A percentile compares a stretch with the other conserved stretches of the same genome.
phyloP scores from a whole-genome alignment of 176 grass and related monocot genomes.

The Avena sativa region DNA sequence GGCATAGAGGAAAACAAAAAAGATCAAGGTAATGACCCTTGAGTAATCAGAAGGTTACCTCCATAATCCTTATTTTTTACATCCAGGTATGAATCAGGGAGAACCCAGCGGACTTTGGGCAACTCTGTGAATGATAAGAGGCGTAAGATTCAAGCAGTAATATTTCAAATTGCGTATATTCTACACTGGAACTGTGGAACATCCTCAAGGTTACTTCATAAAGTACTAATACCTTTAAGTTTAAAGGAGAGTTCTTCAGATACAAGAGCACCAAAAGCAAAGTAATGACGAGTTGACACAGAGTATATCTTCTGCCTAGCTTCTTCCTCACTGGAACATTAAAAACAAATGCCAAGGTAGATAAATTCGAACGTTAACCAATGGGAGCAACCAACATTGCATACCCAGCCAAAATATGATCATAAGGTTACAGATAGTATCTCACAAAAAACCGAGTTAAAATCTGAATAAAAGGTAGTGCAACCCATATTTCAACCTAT shows the following conservation, averaged over 20 bases:
- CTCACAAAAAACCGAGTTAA: neutral
- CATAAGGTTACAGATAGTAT: neutral
- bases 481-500: neutral
- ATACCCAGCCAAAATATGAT: neutral
- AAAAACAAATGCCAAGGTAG: neutral
- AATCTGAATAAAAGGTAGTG: neutral
- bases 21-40: neutral
- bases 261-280: slow-evolving; percentile 70
- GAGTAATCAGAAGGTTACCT: slow-evolving; percentile 53
- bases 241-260: slow-evolving; percentile 62
- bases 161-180: neutral
- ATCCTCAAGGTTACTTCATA: neutral
- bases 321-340: slow-evolving; percentile 67
- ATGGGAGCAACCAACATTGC: neutral
- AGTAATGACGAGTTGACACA: slow-evolving; percentile 70
- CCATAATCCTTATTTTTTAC: slow-evolving; percentile 81
- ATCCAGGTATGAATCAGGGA: slow-evolving; percentile 86
- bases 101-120: slow-evolving; percentile 73
- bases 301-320: slow-evolving; percentile 73
- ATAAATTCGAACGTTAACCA: neutral
- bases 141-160: slow-evolving; percentile 27
- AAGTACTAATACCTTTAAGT: slow-evolving; percentile 50
- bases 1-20: neutral
- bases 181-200: neutral
- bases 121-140: slow-evolving; percentile 59